Evolutionary conservation across 768 basidiomycete genomes (phyloP).

Genomic region (Auriscalpium microsporum): DNA sequence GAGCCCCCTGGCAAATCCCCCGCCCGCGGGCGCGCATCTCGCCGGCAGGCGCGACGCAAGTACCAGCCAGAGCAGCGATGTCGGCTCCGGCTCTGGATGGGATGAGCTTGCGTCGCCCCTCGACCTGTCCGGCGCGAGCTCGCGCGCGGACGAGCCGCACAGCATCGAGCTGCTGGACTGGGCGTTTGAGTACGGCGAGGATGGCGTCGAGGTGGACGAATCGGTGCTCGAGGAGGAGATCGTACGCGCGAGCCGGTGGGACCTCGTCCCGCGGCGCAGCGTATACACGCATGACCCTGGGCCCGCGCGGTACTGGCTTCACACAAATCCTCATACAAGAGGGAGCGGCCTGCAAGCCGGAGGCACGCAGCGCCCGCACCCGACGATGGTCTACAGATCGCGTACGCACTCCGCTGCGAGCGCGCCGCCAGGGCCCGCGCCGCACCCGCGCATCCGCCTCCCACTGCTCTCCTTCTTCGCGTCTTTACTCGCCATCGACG

Average conservation of each 20-base stretch:
- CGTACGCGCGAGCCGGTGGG: conserved; percentile 13
- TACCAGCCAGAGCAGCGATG: not conserved
- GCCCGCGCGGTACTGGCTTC: not conserved
- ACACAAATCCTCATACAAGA: not conserved
- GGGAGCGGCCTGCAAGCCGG: not conserved
- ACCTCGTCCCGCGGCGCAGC: conserved; percentile 2
- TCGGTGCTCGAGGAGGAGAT: conserved; percentile 19
- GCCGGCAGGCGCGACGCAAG: conserved; percentile 6
- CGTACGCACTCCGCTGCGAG: not conserved
- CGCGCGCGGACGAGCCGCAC: conserved; percentile 1
- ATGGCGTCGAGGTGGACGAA: conserved; percentile 5
- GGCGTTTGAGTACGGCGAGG: conserved; percentile 6
- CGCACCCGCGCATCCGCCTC: conserved; percentile 26
- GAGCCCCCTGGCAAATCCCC: not conserved
- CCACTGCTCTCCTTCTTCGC: conserved; percentile 31
- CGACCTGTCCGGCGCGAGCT: not conserved
- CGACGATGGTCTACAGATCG: not conserved
- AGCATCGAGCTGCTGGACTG: conserved; percentile 19
- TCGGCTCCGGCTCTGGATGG: not conserved
- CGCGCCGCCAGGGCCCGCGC: not conserved
- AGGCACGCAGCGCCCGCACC: not conserved
- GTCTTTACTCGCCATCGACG: conserved; percentile 29
- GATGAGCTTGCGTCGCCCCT: not conserved
- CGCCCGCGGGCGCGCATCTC: not conserved
- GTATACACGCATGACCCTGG: not conserved